Evolutionary conservation across 1,284 basidiomycete genomes (phyloP), one percentile per base, ranked within the genome.

Genomic region (Coniferiporia weirii): DNA sequence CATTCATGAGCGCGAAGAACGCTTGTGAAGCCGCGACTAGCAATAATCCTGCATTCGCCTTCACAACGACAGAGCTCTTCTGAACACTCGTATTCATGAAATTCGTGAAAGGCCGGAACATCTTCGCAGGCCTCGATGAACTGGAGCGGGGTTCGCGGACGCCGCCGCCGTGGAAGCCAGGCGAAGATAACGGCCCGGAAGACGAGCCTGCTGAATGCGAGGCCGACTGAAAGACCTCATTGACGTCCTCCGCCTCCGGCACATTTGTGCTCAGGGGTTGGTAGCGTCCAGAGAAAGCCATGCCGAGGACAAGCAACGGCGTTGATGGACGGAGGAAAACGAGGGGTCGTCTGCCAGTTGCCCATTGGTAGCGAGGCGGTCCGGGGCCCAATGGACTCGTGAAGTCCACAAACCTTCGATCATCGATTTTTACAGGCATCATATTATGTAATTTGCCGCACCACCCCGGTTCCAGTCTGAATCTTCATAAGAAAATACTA

Each of bases 1-100:
- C 75, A 60, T 82, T 82, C 79, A 84, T 84, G 27, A 78, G 65
- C 6, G 84, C 78, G 56, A 85, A 83, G 69, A 87, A 87, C 13
- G 79, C 74, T 67, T 88, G 83, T 10, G 84, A 73, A 1, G 73
- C 71, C 17, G 80, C 79, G 32, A 90, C 77, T 34, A 88, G 72
- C 36, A 87, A 70, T 56, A 91, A 68, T 12, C 87, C 88, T 1
- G 76, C 70, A 68, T 90, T 90, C 57, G 70, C 69, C 45, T 68
- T 20, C 35, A 57, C 40, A 40, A 61, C 47, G 7, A 9, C 34
- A 2, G 22, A 9, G 19, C 54, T 47, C 17, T 49, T 56, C 20
- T 43, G 12, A 27, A 27, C 17, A 34, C 40, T 15, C 22, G 19
- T 22, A 17, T 34, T 54, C 22, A 10, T 19, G n/a, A 19, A 12